These are phyloP conservation scores for Paspalum notatum DNA, from an alignment of 176 grass and related monocot species.

Conservation along the genomic window DNA sequence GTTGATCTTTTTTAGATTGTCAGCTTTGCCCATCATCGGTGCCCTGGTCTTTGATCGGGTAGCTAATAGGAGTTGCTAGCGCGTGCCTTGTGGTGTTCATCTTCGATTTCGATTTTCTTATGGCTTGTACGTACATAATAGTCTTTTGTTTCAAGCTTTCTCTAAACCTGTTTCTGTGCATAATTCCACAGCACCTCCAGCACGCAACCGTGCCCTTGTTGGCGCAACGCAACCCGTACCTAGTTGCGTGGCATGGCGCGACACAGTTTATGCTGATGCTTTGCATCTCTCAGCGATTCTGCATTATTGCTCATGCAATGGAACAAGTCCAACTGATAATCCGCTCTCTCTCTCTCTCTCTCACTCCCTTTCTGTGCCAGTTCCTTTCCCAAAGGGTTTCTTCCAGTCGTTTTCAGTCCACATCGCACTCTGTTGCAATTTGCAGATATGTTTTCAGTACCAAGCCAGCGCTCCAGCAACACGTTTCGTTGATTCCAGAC, in stretches of 20 bases:
- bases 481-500: slow-evolving; percentile 1
- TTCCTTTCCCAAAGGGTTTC: neutral
- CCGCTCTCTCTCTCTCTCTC: neutral
- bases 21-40: neutral
- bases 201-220: neutral
- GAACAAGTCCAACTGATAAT: neutral
- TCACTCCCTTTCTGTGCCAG: neutral
- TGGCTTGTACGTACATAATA: neutral
- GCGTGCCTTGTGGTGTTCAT: neutral
- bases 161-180: too few relatives aligned
- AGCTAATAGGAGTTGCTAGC: neutral
- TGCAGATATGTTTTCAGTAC: too few relatives aligned
- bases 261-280: neutral
- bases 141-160: too few relatives aligned
- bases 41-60: neutral
- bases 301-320: neutral
- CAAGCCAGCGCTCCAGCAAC: too few relatives aligned
- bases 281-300: neutral
- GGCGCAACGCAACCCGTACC: neutral
- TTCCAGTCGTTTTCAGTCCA: neutral
- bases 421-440: neutral
- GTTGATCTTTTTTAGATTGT: too few relatives aligned
- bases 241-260: too few relatives aligned
- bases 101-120: too few relatives aligned
- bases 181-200: too few relatives aligned